Base-by-base conservation (phyloP, 495 filamentous ascomycete species). In the Penicillium steckii region DNA sequence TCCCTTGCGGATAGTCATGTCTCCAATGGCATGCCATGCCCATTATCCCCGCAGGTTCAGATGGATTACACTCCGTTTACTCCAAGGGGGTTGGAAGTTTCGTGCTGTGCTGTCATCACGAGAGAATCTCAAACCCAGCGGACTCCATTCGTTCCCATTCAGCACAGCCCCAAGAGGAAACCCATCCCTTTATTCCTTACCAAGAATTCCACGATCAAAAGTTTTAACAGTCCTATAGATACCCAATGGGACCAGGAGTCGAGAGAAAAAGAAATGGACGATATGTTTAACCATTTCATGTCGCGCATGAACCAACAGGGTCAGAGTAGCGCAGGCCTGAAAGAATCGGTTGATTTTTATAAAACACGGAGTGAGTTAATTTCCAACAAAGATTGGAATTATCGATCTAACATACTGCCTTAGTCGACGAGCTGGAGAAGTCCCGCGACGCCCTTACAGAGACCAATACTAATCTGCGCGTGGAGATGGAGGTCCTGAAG, bases 181-280 rank as follows among this genome's bases (percentile, higher is more conserved):
- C 54, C 48, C 22, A 53, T 41, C 27, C 56, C 57, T 21, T 27
- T 59, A 1, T 95, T 80, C 73, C 77, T 96, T 56, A 85, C 78
- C 33, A 91, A 88, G 72, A 73, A 83, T 68, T 88, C 89, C 75
- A 83, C 84, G 70, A 64, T 78, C 55, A 74, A 66, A 48, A 80
- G 69, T 55, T 71, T 70, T 75, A 61, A 73, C 65, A 52, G 52
- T 55, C 45, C 38, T 62, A 48, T 60, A 75, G 72, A 64, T 62
- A 66, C 77, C 84, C 88, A 81, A 48, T 91, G 83, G 80, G 87
- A 95, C 66, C 81, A 84, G 49, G 82, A 88, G 45, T 74, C 73
- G 52, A 77, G 81, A 42, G 76, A 93, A 52, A 79, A 83, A 48
- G 71, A 78, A 23, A 80, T 94, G 66, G 85, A 91, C 51, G 69